Conservation (phyloP, 495 filamentous ascomycete genomes). For the Aspergillus panamensis region DNA sequence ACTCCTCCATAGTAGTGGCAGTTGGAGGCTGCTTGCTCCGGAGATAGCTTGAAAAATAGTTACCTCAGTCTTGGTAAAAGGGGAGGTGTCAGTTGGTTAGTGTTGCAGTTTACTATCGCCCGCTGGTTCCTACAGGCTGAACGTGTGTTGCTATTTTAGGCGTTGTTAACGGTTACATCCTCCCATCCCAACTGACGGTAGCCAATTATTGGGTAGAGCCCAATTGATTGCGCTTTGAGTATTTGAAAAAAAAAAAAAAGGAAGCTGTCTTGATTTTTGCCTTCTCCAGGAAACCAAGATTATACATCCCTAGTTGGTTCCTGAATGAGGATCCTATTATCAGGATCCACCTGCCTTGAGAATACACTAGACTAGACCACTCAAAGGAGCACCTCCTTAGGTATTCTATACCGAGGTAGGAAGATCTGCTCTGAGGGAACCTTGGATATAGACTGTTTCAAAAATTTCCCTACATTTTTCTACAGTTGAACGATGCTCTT, state of each 20-base stretch:
- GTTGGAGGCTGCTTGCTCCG: neutral
- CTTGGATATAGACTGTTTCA: neutral
- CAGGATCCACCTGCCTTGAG: too few relatives aligned
- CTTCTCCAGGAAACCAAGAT: too few relatives aligned
- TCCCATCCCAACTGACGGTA: neutral
- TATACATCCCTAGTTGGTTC: too few relatives aligned
- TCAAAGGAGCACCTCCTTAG: too few relatives aligned
- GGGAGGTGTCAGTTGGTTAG: neutral
- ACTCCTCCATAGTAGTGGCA: neutral
- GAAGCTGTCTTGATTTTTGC: too few relatives aligned
- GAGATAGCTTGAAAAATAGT: neutral
- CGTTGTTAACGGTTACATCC: neutral
- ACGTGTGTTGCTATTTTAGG: conserved; percentile 16
- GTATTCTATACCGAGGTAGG: too few relatives aligned
- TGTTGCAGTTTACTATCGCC: neutral
- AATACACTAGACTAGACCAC: too few relatives aligned
- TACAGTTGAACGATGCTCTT: conserved; percentile 3
- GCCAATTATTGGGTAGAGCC: neutral
- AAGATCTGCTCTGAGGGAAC: too few relatives aligned
- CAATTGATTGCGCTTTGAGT: too few relatives aligned
- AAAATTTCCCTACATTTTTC: neutral
- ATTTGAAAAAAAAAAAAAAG: too few relatives aligned
- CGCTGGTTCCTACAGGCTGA: neutral
- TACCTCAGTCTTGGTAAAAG: neutral
- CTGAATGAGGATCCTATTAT: too few relatives aligned